A percentile compares a stretch with the other conserved stretches of the same genome.
Evolutionary conservation across 2,329 filamentous ascomycete species (phyloP).

Genomic region (Chalaropsis ovoidea): DNA sequence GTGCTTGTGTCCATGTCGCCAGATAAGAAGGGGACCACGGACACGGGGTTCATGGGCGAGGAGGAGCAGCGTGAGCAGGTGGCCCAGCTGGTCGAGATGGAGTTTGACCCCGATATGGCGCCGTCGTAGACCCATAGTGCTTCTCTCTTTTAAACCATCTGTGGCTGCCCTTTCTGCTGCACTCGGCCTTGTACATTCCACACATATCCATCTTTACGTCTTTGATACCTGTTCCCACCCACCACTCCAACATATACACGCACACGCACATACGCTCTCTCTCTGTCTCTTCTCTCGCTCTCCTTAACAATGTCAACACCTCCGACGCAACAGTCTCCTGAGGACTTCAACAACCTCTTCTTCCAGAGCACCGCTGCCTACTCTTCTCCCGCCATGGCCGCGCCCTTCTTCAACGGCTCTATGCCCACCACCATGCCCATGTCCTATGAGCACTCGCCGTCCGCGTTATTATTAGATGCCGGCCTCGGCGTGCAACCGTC

Average conservation of each 20-base stretch:
- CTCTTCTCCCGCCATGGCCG: slow-evolving; percentile 4
- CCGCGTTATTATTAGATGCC: not conserved
- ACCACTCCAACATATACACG: not conserved
- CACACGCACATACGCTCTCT: not conserved
- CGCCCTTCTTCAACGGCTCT: slow-evolving; percentile 12
- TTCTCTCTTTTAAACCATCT: not conserved
- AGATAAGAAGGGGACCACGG: slow-evolving; percentile 42
- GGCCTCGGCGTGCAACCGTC: slow-evolving; percentile 1
- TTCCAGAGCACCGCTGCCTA: slow-evolving; percentile 5
- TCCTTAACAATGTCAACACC: slow-evolving; percentile 11
- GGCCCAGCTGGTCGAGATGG: slow-evolving; percentile 51
- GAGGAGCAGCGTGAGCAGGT: slow-evolving; percentile 65
- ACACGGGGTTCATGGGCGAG: slow-evolving; percentile 86
- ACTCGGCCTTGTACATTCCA: not conserved
- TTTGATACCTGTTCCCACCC: not conserved
- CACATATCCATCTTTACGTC: not conserved
- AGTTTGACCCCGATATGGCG: slow-evolving; percentile 43
- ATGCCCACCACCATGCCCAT: slow-evolving; percentile 18
- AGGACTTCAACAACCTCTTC: slow-evolving; percentile 8
- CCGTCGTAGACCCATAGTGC: slow-evolving; percentile 34
- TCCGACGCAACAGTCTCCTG: slow-evolving; percentile 14
- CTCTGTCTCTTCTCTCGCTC: not conserved
- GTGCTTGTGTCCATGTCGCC: slow-evolving; percentile 83
- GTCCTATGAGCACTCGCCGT: slow-evolving; percentile 9
- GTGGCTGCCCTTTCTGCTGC: not conserved